phyloP scores from a whole-genome alignment of 192 early-diverging fungal genomes.

The Podila verticillata region DNA sequence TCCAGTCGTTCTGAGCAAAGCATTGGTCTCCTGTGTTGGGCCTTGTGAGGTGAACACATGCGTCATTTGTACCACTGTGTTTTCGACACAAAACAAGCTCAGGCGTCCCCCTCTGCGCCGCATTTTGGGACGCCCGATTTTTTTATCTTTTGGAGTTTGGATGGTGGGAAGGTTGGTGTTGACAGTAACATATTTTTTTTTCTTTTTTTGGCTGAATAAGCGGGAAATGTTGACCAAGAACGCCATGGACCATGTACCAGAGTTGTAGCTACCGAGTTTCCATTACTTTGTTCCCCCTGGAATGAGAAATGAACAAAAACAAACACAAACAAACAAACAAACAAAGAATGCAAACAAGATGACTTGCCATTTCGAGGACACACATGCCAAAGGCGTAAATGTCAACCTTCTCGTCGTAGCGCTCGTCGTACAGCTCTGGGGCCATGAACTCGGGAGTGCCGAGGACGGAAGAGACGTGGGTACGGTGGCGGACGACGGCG shows the following conservation, averaged over 20 bases:
- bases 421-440: constrained; percentile 89
- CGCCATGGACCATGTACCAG: neutral
- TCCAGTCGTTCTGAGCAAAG: no score
- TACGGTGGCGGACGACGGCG: constrained; percentile 68
- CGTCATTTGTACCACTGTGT: no score
- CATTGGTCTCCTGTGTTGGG: no score
- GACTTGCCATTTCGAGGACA: constrained; percentile 65
- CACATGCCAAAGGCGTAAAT: constrained; percentile 94
- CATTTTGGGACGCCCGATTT: no score
- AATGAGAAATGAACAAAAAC: neutral
- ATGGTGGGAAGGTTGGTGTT: no score
- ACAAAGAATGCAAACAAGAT: neutral
- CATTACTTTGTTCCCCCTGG: neutral
- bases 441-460: constrained; percentile 92
- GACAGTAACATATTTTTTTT: no score
- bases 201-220: no score
- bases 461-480: constrained; percentile 78
- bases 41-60: no score
- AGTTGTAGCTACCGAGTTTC: neutral
- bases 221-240: neutral
- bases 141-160: no score
- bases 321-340: constrained; percentile 8
- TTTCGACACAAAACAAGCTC: no score
- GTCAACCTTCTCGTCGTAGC: constrained; percentile 89
- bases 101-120: no score